These are phyloP conservation scores for Eimeria maxima DNA, from an alignment of 169 alveolate species.

Conservation along the genomic window DNA sequence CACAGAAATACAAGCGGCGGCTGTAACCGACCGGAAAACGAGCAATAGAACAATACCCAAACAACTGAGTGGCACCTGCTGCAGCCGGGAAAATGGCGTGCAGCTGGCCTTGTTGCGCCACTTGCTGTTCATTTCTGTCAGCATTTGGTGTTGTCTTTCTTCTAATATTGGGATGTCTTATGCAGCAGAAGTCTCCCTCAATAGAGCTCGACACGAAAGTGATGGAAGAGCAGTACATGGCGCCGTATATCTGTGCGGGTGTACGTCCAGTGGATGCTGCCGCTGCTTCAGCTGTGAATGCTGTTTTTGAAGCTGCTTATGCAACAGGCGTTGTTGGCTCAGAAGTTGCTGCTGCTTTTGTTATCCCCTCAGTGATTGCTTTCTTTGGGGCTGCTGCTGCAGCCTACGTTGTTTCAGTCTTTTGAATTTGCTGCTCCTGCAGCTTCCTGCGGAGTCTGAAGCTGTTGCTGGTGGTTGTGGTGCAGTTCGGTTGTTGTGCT, in stretches of 20 bases:
- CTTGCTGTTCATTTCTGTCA: conserved; percentile 72
- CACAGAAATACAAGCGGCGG: background rate
- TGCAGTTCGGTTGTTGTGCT: background rate
- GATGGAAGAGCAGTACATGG: conserved; percentile 69
- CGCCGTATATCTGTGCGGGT: conserved; percentile 76
- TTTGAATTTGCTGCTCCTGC: background rate
- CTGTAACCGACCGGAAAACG: background rate
- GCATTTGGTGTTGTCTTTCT: conserved; percentile 70
- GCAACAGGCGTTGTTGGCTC: background rate
- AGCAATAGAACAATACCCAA: background rate
- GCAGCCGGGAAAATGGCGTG: conserved; percentile 47
- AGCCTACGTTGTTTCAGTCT: background rate
- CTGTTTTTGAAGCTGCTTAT: background rate
- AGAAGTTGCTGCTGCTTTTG: conserved; percentile 27
- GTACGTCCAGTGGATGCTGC: conserved; percentile 21
- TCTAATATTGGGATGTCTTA: conserved; percentile 29
- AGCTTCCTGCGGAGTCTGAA: background rate
- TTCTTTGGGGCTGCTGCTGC: background rate
- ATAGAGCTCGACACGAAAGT: conserved; percentile 29
- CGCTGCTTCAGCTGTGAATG: background rate
- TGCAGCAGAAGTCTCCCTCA: conserved; percentile 75
- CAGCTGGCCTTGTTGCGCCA: conserved; percentile 75
- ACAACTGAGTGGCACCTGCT: background rate
- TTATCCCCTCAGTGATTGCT: background rate
- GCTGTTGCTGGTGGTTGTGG: no score